A percentile compares a stretch with the other conserved stretches of the same genome.
Evolutionary conservation across 345 rosid species (phyloP).

Genomic region (Aurinia saxatilis): DNA sequence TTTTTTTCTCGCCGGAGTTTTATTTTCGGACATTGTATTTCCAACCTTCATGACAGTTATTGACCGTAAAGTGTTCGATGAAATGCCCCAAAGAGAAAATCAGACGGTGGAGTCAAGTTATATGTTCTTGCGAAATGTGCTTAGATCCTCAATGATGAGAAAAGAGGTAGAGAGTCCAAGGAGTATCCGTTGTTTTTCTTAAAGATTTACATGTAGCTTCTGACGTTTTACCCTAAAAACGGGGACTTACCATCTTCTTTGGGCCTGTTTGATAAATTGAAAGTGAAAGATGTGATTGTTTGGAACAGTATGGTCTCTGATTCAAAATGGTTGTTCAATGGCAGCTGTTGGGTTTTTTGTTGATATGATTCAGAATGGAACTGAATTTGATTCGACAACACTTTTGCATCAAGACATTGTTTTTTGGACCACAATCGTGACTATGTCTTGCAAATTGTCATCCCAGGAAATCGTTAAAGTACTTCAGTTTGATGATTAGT

Average conservation of each 20-base stretch:
- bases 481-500: conserved; percentile 35
- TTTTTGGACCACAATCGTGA: conserved; percentile 58
- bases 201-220: conserved; percentile 35
- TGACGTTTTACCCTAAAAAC: conserved; percentile 38
- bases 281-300: conserved; percentile 41
- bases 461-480: conserved; percentile 36
- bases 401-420: conserved; percentile 43
- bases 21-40: neutral
- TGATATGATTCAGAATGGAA: conserved; percentile 34
- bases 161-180: conserved; percentile 10
- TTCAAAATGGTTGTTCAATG: conserved; percentile 30
- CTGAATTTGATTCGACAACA: conserved; percentile 49
- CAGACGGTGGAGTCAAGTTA: neutral
- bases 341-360: conserved; percentile 32
- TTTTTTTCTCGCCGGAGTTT: neutral
- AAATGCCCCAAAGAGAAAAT: conserved; percentile 34
- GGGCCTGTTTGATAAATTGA: conserved; percentile 37
- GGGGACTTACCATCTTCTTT: conserved; percentile 29
- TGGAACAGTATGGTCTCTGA: conserved; percentile 52
- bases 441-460: conserved; percentile 38
- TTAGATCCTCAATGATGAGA: conserved; percentile 26
- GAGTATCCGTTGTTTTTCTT: conserved; percentile 42
- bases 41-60: neutral
- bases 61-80: conserved; percentile 32
- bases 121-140: conserved; percentile 23